Percentiles rank a stretch among this genome's conserved stretches.
These are phyloP conservation scores for Allium fistulosum DNA, from an alignment of 106 monocot species.

Conservation along the genomic window DNA sequence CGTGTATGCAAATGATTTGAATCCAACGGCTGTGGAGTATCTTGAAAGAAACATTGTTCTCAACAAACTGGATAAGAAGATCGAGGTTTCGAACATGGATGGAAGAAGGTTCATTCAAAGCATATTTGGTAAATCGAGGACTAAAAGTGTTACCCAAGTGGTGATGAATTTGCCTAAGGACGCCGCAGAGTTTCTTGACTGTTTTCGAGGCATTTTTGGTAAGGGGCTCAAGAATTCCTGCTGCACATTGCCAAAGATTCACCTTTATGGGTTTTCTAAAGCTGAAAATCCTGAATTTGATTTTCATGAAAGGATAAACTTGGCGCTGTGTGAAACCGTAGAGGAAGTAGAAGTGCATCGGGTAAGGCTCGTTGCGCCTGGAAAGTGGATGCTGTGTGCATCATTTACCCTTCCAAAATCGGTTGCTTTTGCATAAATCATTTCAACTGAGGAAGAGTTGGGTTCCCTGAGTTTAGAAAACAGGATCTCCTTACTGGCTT, in stretches of 20 bases:
- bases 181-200: constrained; percentile 78
- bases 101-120: constrained; percentile 77
- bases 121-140: constrained; percentile 33
- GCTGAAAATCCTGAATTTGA: constrained; percentile 83
- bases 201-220: constrained; percentile 56
- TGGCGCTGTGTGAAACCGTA: constrained; percentile 45
- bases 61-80: constrained; percentile 88
- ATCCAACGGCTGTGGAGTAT: constrained; percentile 87
- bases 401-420: constrained; percentile 59
- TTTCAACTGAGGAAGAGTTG: not conserved
- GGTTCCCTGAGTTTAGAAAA: too few species aligned
- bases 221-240: constrained; percentile 10
- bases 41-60: constrained; percentile 81
- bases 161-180: constrained; percentile 95
- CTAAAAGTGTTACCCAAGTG: constrained; percentile 54
- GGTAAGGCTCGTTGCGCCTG: constrained; percentile 94
- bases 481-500: too few species aligned
- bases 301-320: constrained; percentile 83
- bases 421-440: constrained; percentile 41
- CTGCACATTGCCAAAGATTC: constrained; percentile 51
- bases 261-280: constrained; percentile 97
- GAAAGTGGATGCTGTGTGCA: constrained; percentile 98
- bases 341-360: constrained; percentile 54
- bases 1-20: constrained; percentile 97
- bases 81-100: constrained; percentile 95